Conservation (phyloP, 2,329 filamentous ascomycete species). For the Trichoderma sp. region DNA sequence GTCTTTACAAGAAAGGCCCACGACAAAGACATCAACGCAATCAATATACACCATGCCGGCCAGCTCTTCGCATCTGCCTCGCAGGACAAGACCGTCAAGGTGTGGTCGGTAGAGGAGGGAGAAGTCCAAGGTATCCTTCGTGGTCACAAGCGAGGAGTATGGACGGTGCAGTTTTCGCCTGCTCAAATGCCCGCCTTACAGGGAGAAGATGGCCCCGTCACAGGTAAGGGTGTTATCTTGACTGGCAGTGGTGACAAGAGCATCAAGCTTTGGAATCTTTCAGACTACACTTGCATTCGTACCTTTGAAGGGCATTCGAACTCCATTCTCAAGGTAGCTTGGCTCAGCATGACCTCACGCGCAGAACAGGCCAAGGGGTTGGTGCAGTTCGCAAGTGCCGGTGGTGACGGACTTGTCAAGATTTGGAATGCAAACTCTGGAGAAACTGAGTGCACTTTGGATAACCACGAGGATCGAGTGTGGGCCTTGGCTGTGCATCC, state of each 20-base stretch:
- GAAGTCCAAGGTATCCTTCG: constrained; percentile 87
- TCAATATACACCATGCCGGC: constrained; percentile 72
- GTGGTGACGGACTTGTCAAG: constrained; percentile 92
- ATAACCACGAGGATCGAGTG: constrained; percentile 95
- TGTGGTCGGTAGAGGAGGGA: constrained; percentile 88
- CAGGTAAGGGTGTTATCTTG: constrained; percentile 76
- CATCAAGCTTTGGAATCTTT: constrained; percentile 88
- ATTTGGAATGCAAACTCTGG: constrained; percentile 88
- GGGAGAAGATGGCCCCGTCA: constrained; percentile 67
- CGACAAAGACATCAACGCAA: constrained; percentile 97
- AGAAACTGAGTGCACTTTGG: constrained; percentile 82
- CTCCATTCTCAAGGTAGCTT: constrained; percentile 88
- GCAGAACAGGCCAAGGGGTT: constrained; percentile 55
- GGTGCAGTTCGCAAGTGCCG: constrained; percentile 77
- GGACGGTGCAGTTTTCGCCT: constrained; percentile 89
- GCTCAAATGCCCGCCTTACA: constrained; percentile 70
- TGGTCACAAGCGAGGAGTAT: constrained; percentile 92
- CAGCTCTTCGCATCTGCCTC: constrained; percentile 93
- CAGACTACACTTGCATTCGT: constrained; percentile 86
- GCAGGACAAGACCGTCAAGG: constrained; percentile 94
- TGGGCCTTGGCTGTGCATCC: constrained; percentile 81
- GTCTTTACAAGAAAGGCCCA: constrained; percentile 91
- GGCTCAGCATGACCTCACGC: constrained; percentile 61
- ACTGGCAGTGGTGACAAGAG: constrained; percentile 97
- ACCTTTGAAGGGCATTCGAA: constrained; percentile 97